Conservation (phyloP, 352 stramenopile genomes). For the Pythium sukuiense region DNA sequence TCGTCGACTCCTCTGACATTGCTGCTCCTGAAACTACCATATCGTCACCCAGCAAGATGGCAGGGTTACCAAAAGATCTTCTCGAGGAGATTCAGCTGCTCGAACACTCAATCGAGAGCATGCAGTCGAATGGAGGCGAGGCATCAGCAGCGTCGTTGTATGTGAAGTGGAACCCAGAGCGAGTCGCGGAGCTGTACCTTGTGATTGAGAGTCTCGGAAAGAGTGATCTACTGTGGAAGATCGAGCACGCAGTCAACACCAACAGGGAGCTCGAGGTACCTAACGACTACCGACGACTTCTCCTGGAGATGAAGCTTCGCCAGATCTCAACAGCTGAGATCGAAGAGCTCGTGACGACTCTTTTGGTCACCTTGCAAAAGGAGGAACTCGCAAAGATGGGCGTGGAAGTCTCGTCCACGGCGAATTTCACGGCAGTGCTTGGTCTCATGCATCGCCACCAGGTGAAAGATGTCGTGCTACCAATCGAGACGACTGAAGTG, state of each 20-base stretch:
- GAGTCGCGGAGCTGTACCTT: slow-evolving; percentile 60
- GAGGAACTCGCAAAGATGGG: slow-evolving; percentile 43
- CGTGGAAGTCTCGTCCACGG: slow-evolving; percentile 48
- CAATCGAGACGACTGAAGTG: slow-evolving; percentile 39
- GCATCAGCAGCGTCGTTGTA: slow-evolving; percentile 17
- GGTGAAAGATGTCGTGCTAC: slow-evolving; percentile 53
- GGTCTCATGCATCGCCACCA: slow-evolving; percentile 57
- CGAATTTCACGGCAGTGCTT: slow-evolving; percentile 46
- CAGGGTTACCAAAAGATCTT: slow-evolving; percentile 42
- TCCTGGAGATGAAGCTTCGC: slow-evolving; percentile 55
- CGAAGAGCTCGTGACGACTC: slow-evolving; percentile 52
- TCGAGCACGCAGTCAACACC: slow-evolving; percentile 60
- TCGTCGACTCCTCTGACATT: not conserved
- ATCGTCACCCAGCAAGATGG: slow-evolving; percentile 11
- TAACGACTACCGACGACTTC: slow-evolving; percentile 38
- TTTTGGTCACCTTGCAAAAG: slow-evolving; percentile 64
- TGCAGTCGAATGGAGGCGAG: slow-evolving; percentile 15
- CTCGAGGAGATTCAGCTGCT: slow-evolving; percentile 58
- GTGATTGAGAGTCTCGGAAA: slow-evolving; percentile 68
- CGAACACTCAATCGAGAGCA: slow-evolving; percentile 50
- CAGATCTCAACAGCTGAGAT: slow-evolving; percentile 57
- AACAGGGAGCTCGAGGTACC: slow-evolving; percentile 61
- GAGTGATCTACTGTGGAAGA: slow-evolving; percentile 73
- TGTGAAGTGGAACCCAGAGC: slow-evolving; percentile 59
- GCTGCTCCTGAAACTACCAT: not conserved